phyloP scores from a whole-genome alignment of 2,329 filamentous ascomycete genomes.

The Samsoniella hepiali region DNA sequence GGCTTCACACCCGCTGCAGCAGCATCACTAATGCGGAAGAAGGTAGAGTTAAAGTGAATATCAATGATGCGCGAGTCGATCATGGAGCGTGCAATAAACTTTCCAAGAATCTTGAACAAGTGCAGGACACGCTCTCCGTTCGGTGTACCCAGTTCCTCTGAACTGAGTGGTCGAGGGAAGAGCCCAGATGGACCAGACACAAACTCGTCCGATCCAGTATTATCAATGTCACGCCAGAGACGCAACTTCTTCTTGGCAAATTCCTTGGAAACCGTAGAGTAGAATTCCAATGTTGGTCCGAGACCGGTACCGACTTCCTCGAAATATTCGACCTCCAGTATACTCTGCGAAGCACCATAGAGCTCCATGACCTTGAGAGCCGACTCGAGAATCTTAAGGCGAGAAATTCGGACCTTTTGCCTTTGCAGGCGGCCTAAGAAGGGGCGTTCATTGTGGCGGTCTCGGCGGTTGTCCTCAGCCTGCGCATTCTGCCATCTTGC shows the following conservation, averaged over 20 bases:
- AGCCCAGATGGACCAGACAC: slow-evolving; percentile 80
- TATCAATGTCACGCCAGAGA: slow-evolving; percentile 92
- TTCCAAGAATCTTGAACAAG: slow-evolving; percentile 89
- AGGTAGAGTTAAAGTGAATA: slow-evolving; percentile 93
- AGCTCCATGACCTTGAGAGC: slow-evolving; percentile 98
- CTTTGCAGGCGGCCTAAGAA: slow-evolving; percentile 89
- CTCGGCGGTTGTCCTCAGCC: slow-evolving; percentile 74
- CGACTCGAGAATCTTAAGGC: slow-evolving; percentile 91
- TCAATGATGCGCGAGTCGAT: slow-evolving; percentile 97
- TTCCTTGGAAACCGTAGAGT: slow-evolving; percentile 94
- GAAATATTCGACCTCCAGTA: slow-evolving; percentile 97
- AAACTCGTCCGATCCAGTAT: slow-evolving; percentile 68
- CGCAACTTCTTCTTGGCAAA: slow-evolving; percentile 97
- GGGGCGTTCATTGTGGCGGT: slow-evolving; percentile 84
- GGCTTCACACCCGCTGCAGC: slow-evolving; percentile 63
- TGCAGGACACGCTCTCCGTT: slow-evolving; percentile 85
- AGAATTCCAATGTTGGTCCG: slow-evolving; percentile 94
- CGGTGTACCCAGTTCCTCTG: slow-evolving; percentile 68
- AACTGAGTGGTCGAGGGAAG: slow-evolving; percentile 87
- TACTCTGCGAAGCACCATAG: slow-evolving; percentile 93
- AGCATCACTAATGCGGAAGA: slow-evolving; percentile 88
- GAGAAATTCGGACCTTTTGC: slow-evolving; percentile 96
- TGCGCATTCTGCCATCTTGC: slow-evolving; percentile 94
- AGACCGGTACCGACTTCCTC: slow-evolving; percentile 96
- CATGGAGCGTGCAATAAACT: slow-evolving; percentile 97